Evolutionary conservation across 2,329 filamentous ascomycete species (phyloP), one percentile per base, ranked within the genome.

Genomic region (Shiraia sp.): DNA sequence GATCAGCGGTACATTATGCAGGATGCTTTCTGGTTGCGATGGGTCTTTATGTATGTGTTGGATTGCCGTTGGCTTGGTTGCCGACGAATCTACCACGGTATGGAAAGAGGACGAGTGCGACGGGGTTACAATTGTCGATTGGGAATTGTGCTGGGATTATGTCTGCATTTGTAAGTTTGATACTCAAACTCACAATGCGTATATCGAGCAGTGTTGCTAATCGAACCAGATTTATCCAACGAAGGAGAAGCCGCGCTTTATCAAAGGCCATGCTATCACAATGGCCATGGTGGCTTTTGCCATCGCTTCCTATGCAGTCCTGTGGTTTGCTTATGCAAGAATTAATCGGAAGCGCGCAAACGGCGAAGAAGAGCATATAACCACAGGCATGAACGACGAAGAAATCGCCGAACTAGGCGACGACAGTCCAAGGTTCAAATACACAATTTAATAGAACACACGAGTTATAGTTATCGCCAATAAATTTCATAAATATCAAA

Each of bases 11-110:
- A 6, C 85, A 86, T 52, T 91, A 90, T 57, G 86, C 88, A 51
- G 87, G 82, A 2, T 90, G 86, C 47, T 86, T 90, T 64, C 71
- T 92, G n/a, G 80, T 90, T 0, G 87, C 87, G 0, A 77, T 82
- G 45, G 88, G 87, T 0, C 63, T 92, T 2, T 92, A 91, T 53
- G 75, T 81, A 10, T 69, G 71, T 6, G 77, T 81, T 10, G 79
- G 79, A 1, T 57, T 82, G 14, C 78, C 78, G 4, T 66, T 82
- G 7, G 78, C 79, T 3, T 82, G 79, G 80, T 49, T 85, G 27
- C 79, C 85, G 0, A 83, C 79, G 13, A 90, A 90, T 45, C 78
- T 79, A 12, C 87, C 88, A 1, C 76, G 87, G 6, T 91, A 90
- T 52, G 87, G 86, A 8, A 91, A 90, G 66, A 75, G 87, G 23